phyloP scores from a whole-genome alignment of 306 rosid genomes.

The Ochetophila trinervis region DNA sequence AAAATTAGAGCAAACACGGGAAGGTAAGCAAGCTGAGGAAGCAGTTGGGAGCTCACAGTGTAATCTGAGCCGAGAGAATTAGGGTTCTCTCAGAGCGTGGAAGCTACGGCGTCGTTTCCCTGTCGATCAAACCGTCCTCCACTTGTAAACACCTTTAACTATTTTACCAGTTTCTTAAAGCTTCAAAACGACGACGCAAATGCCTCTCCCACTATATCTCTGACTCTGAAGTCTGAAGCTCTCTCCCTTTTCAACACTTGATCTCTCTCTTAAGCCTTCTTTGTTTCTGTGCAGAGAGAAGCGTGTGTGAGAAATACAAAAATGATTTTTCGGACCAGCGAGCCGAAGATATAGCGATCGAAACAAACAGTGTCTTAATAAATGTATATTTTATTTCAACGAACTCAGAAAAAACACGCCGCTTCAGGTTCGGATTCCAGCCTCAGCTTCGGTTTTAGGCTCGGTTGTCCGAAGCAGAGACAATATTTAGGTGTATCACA shows the following conservation, averaged over 20 bases:
- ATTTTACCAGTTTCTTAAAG: neutral
- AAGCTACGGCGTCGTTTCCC: slow-evolving; percentile 25
- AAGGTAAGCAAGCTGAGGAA: neutral
- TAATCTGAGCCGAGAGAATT: slow-evolving; percentile 20
- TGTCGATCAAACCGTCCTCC: slow-evolving; percentile 6
- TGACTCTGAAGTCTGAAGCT: slow-evolving; percentile 13
- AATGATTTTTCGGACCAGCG: slow-evolving; percentile 24
- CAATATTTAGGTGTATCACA: neutral
- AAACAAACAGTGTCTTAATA: slow-evolving; percentile 22
- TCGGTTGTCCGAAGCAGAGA: neutral
- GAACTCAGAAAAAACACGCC: slow-evolving; percentile 16
- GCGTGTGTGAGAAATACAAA: slow-evolving; percentile 19
- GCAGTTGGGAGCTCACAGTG: slow-evolving; percentile 26
- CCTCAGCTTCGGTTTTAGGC: neutral
- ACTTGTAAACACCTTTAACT: neutral
- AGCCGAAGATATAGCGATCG: slow-evolving; percentile 33
- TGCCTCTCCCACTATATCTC: slow-evolving; percentile 8
- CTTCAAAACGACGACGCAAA: slow-evolving; percentile 31
- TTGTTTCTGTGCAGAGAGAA: slow-evolving; percentile 4
- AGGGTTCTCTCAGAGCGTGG: slow-evolving; percentile 23
- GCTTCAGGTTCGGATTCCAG: slow-evolving; percentile 8
- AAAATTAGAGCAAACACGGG: neutral
- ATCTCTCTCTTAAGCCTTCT: neutral
- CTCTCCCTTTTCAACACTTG: neutral
- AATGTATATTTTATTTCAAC: slow-evolving; percentile 17